phyloP scores from a whole-genome alignment of 805 yeast species.

The Saccharomycopsis fodiens region DNA sequence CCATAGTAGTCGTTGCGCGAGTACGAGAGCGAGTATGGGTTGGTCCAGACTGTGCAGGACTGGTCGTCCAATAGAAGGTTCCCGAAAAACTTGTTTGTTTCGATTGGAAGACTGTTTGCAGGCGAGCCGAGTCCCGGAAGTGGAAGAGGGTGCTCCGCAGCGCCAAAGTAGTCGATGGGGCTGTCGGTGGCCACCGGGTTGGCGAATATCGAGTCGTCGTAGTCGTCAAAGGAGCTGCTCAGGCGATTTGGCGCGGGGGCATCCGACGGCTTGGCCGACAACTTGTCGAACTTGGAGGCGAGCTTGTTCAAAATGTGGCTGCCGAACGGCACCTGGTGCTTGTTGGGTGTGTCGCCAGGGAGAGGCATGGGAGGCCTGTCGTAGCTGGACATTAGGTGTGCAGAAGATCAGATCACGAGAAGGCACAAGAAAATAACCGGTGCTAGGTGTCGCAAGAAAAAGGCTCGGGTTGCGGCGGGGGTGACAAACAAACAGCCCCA shows the following conservation, averaged over 20 bases:
- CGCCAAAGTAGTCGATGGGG: conserved; percentile 34
- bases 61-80: conserved; percentile 55
- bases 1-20: conserved; percentile 39
- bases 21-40: conserved; percentile 71
- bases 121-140: conserved; percentile 23
- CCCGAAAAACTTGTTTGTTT: conserved; percentile 72
- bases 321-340: conserved; percentile 4
- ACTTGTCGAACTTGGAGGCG: conserved; percentile 10
- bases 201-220: conserved; percentile 31
- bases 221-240: background rate
- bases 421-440: background rate
- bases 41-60: conserved; percentile 47
- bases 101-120: conserved; percentile 36
- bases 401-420: no score
- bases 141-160: conserved; percentile 22
- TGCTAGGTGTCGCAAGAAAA: background rate
- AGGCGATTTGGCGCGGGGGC: background rate
- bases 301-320: conserved; percentile 7
- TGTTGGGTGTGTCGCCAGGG: conserved; percentile 3
- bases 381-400: conserved; percentile 6
- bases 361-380: conserved; percentile 20
- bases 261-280: background rate
- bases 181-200: conserved; percentile 32
- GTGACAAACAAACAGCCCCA: background rate
- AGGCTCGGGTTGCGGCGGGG: background rate